Base-by-base conservation (phyloP, 768 basidiomycete species). In the Suillus tomentosus region DNA sequence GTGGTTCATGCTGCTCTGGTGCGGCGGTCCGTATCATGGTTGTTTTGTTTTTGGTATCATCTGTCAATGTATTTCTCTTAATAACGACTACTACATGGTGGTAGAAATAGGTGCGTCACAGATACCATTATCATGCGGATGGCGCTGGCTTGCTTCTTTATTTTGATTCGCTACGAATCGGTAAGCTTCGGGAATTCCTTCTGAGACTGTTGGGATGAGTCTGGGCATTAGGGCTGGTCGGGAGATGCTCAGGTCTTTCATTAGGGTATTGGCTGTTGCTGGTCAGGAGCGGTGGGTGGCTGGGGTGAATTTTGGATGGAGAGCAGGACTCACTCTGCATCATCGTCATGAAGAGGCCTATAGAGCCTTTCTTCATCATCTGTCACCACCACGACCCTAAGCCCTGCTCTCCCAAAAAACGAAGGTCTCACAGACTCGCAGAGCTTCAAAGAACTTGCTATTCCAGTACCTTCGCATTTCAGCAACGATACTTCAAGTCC, bases 401-500 rank as follows among this genome's bases (percentile, higher is more conserved):
- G 19, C 6, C 22, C 43, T 5, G 34, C 43, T 1, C 31, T 9
- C 1, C 22, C 48, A n/a, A 24, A 7, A 10, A 17, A 9, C 5
- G 60, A 22, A 34, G 54, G 8, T 77, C 80, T 64, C 55, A 84
- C 85, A 43, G 82, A 83, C 70, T 86, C 86, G 24, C 83, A 82
- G 84, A 85, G 84, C 73, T 86, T 87, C 64, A 85, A 68, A 5
- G 84, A 82, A 67, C 84, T 85, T 3, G 84, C 83, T 27, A 85
- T 74, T 3, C 81, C 80, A 2, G 79, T 75, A n/a, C 80, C 82
- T 43, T 81, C 79, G 7, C 81, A 82, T 50, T 69, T 75, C 62
- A 85, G 67, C 1, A 77, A 68, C 24, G 76, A 78, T 7, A 82
- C 74, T 67, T 79, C 79, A 43, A 85, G 70, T 5, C 84, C 85